Base-by-base conservation (phyloP, 2,329 filamentous ascomycete species). In the Rhinocladiella similis region DNA sequence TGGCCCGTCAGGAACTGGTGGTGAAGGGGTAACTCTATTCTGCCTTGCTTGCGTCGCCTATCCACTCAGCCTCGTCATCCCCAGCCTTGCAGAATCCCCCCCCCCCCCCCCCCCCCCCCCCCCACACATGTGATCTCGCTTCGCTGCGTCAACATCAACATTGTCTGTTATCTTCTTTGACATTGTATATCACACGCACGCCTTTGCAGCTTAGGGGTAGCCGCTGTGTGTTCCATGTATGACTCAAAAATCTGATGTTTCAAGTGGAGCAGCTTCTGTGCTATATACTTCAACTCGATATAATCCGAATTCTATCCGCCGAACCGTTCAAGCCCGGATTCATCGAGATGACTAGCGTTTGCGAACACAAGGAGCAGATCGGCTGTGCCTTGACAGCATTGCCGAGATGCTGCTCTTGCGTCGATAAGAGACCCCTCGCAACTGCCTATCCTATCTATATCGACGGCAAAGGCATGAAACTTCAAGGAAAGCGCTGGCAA, bases 391-490 rank as follows among this genome's bases (percentile, higher is more conserved):
- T 66, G 43, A 58, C 59, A 3, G 57, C 61, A 12, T 29, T 65
- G 19, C 61, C 61, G 29, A 59, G 48, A 48, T 66, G 64, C 50
- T 66, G 64, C 43, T 53, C 64, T 33, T 66, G 64, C 47, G 57
- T 57, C 9, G 64, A 66, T 41, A 63, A 60, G 27, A 47, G 64
- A 35, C 60, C 62, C 14, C 29, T 56, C 46, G 63, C 63, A 27
- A 57, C 59, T 60, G 59, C 63, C 13, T 66, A 66, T 53, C 59
- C 64, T 27, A 46, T 57, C 12, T 66, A 66, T 38, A 56, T 66
- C 43, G 64, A 66, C 41, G 64, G 64, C 16, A 39, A 62, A 38
- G 64, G 64, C 25, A 63, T 66, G 59, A 59, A 50, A 42, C 42
- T 61, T 29, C 52, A 55, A 46, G 64, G 64, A 45, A 61, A 53